Evolutionary conservation across 1,284 basidiomycete species (phyloP).

Genomic region (Mycena sp.): DNA sequence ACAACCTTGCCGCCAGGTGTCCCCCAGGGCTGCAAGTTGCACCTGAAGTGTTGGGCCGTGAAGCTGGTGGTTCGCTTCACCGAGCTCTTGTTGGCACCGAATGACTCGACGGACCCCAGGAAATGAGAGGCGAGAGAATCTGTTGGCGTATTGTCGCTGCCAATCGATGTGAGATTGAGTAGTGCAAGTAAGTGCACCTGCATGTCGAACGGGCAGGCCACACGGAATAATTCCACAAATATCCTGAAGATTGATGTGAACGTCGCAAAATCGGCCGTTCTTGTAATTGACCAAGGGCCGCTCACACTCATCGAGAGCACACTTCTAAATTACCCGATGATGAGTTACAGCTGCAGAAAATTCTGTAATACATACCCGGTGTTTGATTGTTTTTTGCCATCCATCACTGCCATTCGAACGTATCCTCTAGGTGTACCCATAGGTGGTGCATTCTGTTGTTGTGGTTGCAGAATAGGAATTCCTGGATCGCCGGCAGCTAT

Average conservation of each 20-base stretch:
- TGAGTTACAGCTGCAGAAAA: no score
- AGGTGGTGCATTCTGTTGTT: no score
- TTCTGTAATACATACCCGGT: no score
- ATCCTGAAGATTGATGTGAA: neutral
- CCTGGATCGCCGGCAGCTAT: no score
- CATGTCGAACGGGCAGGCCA: neutral
- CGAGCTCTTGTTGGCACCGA: neutral
- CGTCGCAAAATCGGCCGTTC: neutral
- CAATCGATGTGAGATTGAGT: slow-evolving; percentile 1
- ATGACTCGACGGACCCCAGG: slow-evolving; percentile 14
- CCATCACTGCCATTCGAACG: no score
- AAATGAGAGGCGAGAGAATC: slow-evolving; percentile 13
- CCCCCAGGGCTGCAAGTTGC: neutral
- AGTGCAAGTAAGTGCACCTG: slow-evolving; percentile 4
- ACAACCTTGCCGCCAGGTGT: neutral
- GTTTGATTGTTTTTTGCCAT: no score
- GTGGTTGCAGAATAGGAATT: no score
- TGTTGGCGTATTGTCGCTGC: neutral
- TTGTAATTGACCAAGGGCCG: no score
- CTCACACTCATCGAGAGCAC: no score
- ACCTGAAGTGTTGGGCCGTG: neutral
- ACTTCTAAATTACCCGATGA: no score
- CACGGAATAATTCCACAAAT: slow-evolving; percentile 1
- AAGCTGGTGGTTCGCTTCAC: neutral
- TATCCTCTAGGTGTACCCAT: no score